phyloP scores from a whole-genome alignment of 352 stramenopile species.

The Poterioochromonas sp. region DNA sequence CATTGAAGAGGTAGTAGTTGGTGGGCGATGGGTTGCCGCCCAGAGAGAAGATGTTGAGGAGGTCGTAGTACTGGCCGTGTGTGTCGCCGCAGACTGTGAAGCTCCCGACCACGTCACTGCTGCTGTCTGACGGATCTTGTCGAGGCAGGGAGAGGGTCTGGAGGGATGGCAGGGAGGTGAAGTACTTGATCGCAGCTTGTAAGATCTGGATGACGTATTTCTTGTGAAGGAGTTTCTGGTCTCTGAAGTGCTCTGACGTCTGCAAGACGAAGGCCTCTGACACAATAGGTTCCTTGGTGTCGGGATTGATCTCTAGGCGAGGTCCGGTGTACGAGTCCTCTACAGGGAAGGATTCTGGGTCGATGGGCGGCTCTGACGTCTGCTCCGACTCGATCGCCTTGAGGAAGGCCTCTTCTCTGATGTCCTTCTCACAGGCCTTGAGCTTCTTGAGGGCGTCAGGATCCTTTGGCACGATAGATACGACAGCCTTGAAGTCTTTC shows the following conservation, averaged over 20 bases:
- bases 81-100: slow-evolving; percentile 96
- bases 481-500: slow-evolving; percentile 93
- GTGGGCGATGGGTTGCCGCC: slow-evolving; percentile 84
- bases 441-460: slow-evolving; percentile 73
- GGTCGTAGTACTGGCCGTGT: slow-evolving; percentile 99
- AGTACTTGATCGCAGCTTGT: slow-evolving; percentile 51
- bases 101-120: background rate
- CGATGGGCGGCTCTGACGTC: slow-evolving; percentile 55
- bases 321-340: slow-evolving; percentile 62
- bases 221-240: slow-evolving; percentile 92
- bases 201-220: slow-evolving; percentile 84
- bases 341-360: slow-evolving; percentile 62
- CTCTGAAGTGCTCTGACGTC: slow-evolving; percentile 87
- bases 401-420: slow-evolving; percentile 88
- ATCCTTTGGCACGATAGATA: slow-evolving; percentile 86
- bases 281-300: slow-evolving; percentile 38
- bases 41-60: slow-evolving; percentile 91
- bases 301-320: slow-evolving; percentile 49
- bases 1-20: slow-evolving; percentile 99
- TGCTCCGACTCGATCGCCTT: slow-evolving; percentile 87
- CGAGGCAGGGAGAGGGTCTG: background rate
- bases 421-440: slow-evolving; percentile 88
- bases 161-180: slow-evolving; percentile 10
- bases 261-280: slow-evolving; percentile 69
- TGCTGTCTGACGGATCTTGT: background rate